Evolutionary conservation across 2,329 filamentous ascomycete genomes (phyloP).

Genomic region (Pseudogymnoascus sp.): DNA sequence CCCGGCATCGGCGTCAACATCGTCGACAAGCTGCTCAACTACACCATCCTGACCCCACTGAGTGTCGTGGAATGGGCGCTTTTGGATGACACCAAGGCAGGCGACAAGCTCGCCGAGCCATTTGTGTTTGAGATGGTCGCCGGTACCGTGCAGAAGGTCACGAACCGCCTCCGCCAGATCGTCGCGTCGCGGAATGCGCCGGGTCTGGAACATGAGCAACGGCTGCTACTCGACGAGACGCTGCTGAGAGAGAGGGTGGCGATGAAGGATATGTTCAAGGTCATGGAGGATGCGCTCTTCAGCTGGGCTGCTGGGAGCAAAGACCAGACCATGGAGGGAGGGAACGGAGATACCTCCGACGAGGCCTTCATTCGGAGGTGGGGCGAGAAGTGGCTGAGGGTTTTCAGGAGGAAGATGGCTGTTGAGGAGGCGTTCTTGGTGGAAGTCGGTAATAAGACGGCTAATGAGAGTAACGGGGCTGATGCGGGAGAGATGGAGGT

Average conservation of each 20-base stretch:
- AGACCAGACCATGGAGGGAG: conserved; percentile 65
- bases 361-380: conserved; percentile 65
- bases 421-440: conserved; percentile 69
- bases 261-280: conserved; percentile 72
- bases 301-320: conserved; percentile 66
- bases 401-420: conserved; percentile 72
- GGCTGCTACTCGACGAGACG: conserved; percentile 50
- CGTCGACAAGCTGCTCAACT: conserved; percentile 94
- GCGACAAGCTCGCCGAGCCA: conserved; percentile 62
- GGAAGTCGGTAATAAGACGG: conserved; percentile 29
- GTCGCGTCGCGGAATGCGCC: conserved; percentile 54
- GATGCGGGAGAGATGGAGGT: conserved; percentile 12
- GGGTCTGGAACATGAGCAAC: conserved; percentile 43
- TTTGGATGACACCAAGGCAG: conserved; percentile 47
- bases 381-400: conserved; percentile 79
- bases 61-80: conserved; percentile 89
- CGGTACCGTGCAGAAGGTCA: conserved; percentile 84
- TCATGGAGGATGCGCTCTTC: conserved; percentile 69
- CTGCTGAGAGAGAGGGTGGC: conserved; percentile 60
- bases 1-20: conserved; percentile 88
- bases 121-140: conserved; percentile 86
- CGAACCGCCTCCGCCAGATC: conserved; percentile 75
- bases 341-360: conserved; percentile 49
- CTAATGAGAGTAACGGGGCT: conserved; percentile 14
- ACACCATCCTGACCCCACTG: conserved; percentile 81